Conservation (phyloP, 148 eudicot genomes). For the Vaccinium corymbosum region DNA sequence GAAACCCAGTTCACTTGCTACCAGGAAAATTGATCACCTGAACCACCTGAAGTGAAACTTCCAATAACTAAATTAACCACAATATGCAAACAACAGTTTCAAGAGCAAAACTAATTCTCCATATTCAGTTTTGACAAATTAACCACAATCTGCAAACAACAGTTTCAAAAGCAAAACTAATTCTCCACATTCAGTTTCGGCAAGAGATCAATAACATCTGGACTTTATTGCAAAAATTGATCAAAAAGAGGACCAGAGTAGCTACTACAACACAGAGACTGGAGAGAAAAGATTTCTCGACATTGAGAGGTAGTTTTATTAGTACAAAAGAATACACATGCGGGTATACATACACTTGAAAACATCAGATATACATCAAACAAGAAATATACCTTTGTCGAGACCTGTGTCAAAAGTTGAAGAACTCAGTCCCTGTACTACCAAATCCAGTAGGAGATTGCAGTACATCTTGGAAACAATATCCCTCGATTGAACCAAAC, state of each 20-base stretch:
- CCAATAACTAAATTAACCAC: neutral
- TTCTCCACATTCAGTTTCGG: neutral
- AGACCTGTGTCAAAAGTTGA: slow-evolving; percentile 15
- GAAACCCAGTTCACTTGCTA: neutral
- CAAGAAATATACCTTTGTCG: slow-evolving; percentile 13
- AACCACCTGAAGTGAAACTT: neutral
- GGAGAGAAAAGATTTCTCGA: neutral
- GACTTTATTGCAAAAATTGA: neutral
- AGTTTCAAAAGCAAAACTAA: neutral
- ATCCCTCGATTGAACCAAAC: slow-evolving; percentile 1
- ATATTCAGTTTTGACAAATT: neutral
- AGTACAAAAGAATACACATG: neutral
- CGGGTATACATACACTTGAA: no score
- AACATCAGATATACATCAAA: neutral
- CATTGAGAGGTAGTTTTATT: neutral
- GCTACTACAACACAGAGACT: neutral
- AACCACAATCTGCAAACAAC: slow-evolving; percentile 3
- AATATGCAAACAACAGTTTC: neutral
- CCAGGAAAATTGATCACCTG: neutral
- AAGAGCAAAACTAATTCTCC: neutral
- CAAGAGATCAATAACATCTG: neutral
- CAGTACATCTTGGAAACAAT: slow-evolving; percentile 2
- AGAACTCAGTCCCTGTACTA: neutral
- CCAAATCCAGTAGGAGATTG: slow-evolving; percentile 4
- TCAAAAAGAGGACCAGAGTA: neutral